Base-by-base conservation (phyloP, 768 basidiomycete genomes). In the Auricularia cornea region DNA sequence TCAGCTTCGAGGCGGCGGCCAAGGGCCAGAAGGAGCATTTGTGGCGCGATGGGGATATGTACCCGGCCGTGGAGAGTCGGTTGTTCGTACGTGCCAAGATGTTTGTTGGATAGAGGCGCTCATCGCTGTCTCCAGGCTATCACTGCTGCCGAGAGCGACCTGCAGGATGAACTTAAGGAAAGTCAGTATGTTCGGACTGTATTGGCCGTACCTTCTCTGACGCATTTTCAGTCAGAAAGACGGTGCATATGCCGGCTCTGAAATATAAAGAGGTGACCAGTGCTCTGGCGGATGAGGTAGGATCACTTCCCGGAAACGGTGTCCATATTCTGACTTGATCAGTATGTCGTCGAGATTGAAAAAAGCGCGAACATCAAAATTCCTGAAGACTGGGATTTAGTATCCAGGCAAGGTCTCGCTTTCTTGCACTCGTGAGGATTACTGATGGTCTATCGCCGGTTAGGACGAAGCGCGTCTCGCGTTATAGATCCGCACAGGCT, bases 301-400 rank as follows among this genome's bases (percentile, higher is more conserved):
- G 77, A 62, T 11, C 20, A 12, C 23, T 60, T 26, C 57, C 51
- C 6, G 29, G 16, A 30, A 14, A 64, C 64, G 66, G 6, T 26
- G n/a, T 4, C 32, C 48, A 48, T 38, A 35, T 16, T n/a, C 16
- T n/a, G 26, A 35, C 29, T 35, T 65, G 29, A 38, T 8, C 67
- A 97, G 88, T 95, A 83, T 71, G 77, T 97, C 11, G 78, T 96
- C 11, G 92, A 96, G 72, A 74, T 96, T 28, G 87, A 84, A 65
- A 85, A 84, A 61, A 82, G 72, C 71, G 86, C 73, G 66, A 81
- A 75, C 38, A 73, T 71, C 51, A 73, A 75, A 6, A 71, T 79
- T 1, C 85, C 84, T 2, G 72, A 74, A 10, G 74, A 74, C 41
- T 95, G 92, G 90, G 74, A 79, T 12, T 70, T 85, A 56, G 78